Percentiles rank a stretch among this genome's conserved stretches.
Conservation (phyloP, 1,139 yeast genomes). For the Candida neerlandica region DNA sequence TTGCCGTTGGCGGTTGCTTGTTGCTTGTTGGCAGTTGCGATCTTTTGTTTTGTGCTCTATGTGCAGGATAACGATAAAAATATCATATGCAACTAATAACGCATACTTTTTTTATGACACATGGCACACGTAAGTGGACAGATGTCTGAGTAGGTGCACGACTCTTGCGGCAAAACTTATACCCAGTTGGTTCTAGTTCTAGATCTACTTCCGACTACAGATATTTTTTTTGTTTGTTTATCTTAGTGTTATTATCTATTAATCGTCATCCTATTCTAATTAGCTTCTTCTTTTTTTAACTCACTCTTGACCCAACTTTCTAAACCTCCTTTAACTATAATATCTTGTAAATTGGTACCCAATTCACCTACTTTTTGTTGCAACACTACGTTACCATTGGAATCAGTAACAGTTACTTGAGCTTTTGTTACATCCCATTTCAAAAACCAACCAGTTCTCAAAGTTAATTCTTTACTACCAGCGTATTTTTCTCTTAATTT, state of each 20-base stretch:
- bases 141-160: not conserved
- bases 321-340: slow-evolving; percentile 94
- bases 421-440: slow-evolving; percentile 93
- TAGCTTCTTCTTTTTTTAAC: slow-evolving; percentile 32
- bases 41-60: too few species aligned
- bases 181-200: not conserved
- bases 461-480: slow-evolving; percentile 67
- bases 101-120: not conserved
- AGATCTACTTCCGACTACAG: not conserved
- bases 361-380: slow-evolving; percentile 92
- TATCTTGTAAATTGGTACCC: slow-evolving; percentile 93
- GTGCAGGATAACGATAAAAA: not conserved
- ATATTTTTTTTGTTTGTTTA: not conserved
- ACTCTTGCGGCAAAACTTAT: not conserved
- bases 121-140: not conserved
- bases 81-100: not conserved
- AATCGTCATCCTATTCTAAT: not conserved
- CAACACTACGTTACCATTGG: slow-evolving; percentile 64
- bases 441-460: slow-evolving; percentile 92
- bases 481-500: slow-evolving; percentile 70
- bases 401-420: slow-evolving; percentile 73
- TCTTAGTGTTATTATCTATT: not conserved
- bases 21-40: not conserved
- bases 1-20: not conserved
- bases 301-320: slow-evolving; percentile 97